Evolutionary conservation across 805 yeast genomes (phyloP), one percentile per base, ranked within the genome.

Genomic region (Torulaspora franciscae): DNA sequence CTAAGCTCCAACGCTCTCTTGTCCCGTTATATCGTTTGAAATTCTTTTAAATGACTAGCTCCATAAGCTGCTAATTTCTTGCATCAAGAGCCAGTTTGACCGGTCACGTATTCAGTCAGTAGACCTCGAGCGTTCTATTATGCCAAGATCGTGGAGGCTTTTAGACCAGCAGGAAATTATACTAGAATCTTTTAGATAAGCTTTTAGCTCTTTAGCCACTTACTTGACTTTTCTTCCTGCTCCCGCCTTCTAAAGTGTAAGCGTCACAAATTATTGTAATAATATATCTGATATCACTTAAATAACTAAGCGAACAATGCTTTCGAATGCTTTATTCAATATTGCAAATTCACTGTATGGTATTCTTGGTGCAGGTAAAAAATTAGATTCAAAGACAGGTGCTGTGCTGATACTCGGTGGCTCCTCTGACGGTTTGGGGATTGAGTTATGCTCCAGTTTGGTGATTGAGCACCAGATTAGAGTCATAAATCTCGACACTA

Each of bases 341-440:
- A 38, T 32, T 29, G 43, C 45, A 26, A 35, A 15, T 19, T 8
- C 34, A 13, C 51, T 64, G 8, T 49, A 56, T 15, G 56, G 58
- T 3, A 49, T 47, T 17, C 58, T 63, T 24, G 52, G 56, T 13
- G 33, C 40, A 8, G 55, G 55, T 0, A 43, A 41, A 15, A 32
- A 26, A 11, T 39, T 56, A 4, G 49, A 47, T 25, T 39, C 10
- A 7, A 30, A 52, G 2, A 41, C 30, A 3, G 14, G 10, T 7
- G 57, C 55, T 38, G 38, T 55, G 3, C 26, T 57, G 7, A 44
- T 58, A 8, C 32, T 57, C 4, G 61, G 61, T n/a, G 62, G 61
- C 3, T 49, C 57, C 11, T 44, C 49, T 6, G 50, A 52, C 13
- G 43, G 30, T 1, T 45, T 54, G 33, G 62, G 62, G 1, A 42